Base-by-base conservation (phyloP, 2,329 filamentous ascomycete genomes). In the Trichophyton equinum region DNA sequence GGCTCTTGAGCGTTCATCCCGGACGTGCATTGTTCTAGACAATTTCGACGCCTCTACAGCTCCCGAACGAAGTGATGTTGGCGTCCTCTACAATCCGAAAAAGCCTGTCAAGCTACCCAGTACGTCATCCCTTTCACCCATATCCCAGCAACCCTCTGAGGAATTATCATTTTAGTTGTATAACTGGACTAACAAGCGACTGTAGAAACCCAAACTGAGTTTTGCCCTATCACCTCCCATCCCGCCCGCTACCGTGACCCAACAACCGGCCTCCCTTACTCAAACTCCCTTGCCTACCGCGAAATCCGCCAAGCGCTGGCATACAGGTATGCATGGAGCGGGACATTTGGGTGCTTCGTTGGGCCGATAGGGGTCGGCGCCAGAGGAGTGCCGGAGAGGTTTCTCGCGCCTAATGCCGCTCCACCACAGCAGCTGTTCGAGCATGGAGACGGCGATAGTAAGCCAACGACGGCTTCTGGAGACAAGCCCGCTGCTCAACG, bases 221-320 rank as follows among this genome's bases (percentile, higher is more conserved):
- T 86, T 36, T 99, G 94, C 72, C 86, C 85, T 57, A 91, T 97
- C 70, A 96, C 90, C 0, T 87, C 86, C 68, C 82, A 86, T 59
- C 83, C 86, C 3, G 94, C 92, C 11, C 84, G 84, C 60, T 97
- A 95, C 73, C 83, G 85, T 25, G 94, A 99, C 72, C 89, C 91
- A 0, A 82, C 83, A 66, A 97, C 92, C 0, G 88, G 89, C 0
- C 79, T 97, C 15, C 84, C 86, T 0, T 99, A 92, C 74, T 82
- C 84, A 64, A 92, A 92, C 70, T 78, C 84, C 49, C 82, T 86
- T 64, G 91, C 91, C 0, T 96, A 91, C 75, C 70, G 72, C 30
- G 85, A 95, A 72, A 87, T 97, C 53, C 86, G 89, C 68, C 83
- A 86, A 60, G 80, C 95, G 13, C 76, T 83, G 59, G 81, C 79